Conservation (phyloP, 2,329 filamentous ascomycete genomes). For the Aspergillus pseudoglaucus region DNA sequence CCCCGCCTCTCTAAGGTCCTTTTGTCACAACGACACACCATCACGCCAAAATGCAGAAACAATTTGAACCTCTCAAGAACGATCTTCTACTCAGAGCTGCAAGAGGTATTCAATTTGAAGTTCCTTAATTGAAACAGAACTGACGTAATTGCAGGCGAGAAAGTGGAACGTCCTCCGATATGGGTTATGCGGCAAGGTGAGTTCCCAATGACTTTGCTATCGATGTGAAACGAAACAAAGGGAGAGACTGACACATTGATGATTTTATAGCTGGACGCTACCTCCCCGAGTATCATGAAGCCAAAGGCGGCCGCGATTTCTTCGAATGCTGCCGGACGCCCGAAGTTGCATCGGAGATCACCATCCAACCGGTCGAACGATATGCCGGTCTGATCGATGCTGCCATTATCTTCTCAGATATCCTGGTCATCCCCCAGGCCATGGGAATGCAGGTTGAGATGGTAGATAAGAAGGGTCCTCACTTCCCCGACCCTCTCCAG, state of each 20-base stretch:
- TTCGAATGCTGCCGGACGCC: conserved; percentile 95
- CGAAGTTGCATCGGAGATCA: conserved; percentile 87
- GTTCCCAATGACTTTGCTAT: conserved; percentile 11
- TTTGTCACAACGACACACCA: conserved; percentile 9
- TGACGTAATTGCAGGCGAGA: conserved; percentile 58
- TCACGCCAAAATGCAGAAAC: conserved; percentile 52
- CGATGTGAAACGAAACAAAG: background rate
- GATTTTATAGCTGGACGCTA: conserved; percentile 72
- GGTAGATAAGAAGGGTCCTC: conserved; percentile 93
- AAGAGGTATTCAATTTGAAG: conserved; percentile 55
- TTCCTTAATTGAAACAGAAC: background rate
- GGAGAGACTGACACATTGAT: background rate
- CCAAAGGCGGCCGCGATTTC: conserved; percentile 85
- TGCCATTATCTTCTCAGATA: conserved; percentile 98
- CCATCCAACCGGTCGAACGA: conserved; percentile 88
- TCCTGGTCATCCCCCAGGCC: conserved; percentile 93
- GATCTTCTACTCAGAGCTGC: conserved; percentile 87
- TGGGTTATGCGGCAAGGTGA: conserved; percentile 99
- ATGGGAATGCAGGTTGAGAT: conserved; percentile 99
- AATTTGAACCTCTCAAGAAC: conserved; percentile 83
- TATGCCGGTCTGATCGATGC: conserved; percentile 87
- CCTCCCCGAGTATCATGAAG: conserved; percentile 94
- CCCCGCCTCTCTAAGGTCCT: conserved; percentile 15
- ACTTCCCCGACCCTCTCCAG: conserved; percentile 79
- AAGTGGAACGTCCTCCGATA: conserved; percentile 86